These are phyloP conservation scores for Metschnikowia bowlesiae DNA, from an alignment of 805 yeast genomes.

Conservation along the genomic window DNA sequence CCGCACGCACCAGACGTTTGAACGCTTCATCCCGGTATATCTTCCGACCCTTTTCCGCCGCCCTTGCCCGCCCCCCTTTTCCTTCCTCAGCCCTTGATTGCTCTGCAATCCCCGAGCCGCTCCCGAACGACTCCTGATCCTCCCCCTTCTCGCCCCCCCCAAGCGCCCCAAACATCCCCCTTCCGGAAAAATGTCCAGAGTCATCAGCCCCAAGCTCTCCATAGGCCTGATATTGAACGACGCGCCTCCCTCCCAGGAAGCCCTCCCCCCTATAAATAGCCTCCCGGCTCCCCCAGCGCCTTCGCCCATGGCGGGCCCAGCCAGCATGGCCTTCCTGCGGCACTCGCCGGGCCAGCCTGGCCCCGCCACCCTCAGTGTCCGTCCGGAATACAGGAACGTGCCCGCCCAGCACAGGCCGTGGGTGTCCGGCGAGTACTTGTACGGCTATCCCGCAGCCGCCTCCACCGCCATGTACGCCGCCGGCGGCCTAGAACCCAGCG, in stretches of 20 bases:
- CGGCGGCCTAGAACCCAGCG: neutral
- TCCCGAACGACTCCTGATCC: neutral
- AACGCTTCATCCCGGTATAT: neutral
- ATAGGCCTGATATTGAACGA: constrained; percentile 11
- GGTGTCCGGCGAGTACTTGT: neutral
- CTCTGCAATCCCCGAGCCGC: too few relatives aligned
- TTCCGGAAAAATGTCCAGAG: neutral
- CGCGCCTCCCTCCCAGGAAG: neutral
- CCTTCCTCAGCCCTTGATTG: too few relatives aligned
- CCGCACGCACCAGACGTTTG: neutral
- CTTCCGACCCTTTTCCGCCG: too few relatives aligned
- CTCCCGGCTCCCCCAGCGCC: neutral
- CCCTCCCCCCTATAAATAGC: neutral
- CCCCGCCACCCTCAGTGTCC: neutral
- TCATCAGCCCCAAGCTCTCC: constrained; percentile 7
- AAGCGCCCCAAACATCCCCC: neutral
- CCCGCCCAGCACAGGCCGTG: neutral
- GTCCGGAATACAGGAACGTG: neutral
- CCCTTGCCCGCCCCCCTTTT: neutral
- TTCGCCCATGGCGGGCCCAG: neutral
- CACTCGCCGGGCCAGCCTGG: neutral
- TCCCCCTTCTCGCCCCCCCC: neutral
- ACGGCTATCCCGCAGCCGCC: neutral
- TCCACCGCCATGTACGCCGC: neutral
- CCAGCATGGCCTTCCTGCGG: neutral